Evolutionary conservation across 164 flowering plant genomes (phyloP).

Genomic region (Platanus orientalis): DNA sequence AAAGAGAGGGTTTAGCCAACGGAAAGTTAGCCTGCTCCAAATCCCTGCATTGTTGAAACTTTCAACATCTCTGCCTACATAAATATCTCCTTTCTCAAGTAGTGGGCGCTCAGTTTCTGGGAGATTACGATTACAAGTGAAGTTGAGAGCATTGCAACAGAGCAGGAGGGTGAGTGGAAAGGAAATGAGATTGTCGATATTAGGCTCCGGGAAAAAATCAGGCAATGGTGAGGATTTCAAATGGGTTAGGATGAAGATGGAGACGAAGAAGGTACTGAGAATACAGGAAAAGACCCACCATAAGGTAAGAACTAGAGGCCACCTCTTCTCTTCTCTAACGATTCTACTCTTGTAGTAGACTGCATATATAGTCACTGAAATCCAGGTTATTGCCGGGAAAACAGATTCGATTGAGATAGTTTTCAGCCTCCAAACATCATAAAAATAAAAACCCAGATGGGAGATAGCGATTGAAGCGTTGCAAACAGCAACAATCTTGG

Average conservation of each 20-base stretch:
- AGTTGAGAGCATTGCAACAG: constrained; percentile 31
- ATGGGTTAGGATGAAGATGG: constrained; percentile 19
- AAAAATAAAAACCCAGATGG: constrained; percentile 36
- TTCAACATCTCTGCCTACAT: not conserved
- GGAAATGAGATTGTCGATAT: constrained; percentile 35
- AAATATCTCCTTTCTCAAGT: constrained; percentile 22
- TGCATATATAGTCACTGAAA: constrained; percentile 25
- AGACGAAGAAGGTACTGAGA: constrained; percentile 21
- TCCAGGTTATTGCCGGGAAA: constrained; percentile 40
- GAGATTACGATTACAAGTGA: constrained; percentile 3
- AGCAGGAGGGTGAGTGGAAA: constrained; percentile 42
- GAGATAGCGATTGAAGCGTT: constrained; percentile 31
- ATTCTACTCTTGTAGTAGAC: constrained; percentile 26
- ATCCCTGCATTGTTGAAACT: constrained; percentile 45
- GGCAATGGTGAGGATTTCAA: constrained; percentile 20
- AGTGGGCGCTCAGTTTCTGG: constrained; percentile 35
- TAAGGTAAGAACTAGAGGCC: constrained; percentile 50
- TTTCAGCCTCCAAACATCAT: constrained; percentile 29
- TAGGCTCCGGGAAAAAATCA: constrained; percentile 23
- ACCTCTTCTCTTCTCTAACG: constrained; percentile 22
- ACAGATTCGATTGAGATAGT: constrained; percentile 14
- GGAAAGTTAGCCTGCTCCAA: constrained; percentile 59
- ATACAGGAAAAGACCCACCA: constrained; percentile 55
- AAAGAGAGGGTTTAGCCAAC: constrained; percentile 75
- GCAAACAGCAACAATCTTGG: constrained; percentile 20